phyloP scores from a whole-genome alignment of 192 early-diverging fungal genomes.

The Podila minutissima region DNA sequence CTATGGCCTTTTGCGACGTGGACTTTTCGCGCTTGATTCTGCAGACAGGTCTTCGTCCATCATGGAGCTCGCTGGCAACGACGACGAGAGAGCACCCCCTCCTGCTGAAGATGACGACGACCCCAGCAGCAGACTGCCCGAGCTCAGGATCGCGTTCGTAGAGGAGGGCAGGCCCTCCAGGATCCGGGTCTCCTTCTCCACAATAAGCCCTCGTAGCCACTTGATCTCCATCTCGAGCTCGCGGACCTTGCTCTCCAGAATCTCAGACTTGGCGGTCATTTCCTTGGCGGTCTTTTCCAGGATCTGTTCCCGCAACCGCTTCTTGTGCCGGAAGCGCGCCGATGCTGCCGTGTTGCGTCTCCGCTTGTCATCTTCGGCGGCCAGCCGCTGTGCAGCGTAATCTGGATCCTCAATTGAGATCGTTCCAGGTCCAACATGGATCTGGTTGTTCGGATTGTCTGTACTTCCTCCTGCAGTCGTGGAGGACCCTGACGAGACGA shows the following conservation, averaged over 20 bases:
- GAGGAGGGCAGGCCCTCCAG: neutral
- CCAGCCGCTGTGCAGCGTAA: slow-evolving; percentile 14
- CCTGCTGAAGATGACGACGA: neutral
- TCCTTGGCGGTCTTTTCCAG: slow-evolving; percentile 85
- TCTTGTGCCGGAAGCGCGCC: slow-evolving; percentile 94
- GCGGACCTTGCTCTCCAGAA: slow-evolving; percentile 78
- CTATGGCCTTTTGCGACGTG: neutral
- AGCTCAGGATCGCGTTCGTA: slow-evolving; percentile 1
- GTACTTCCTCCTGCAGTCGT: neutral
- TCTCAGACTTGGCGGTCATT: slow-evolving; percentile 78
- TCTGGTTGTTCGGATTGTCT: neutral
- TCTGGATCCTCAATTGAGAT: slow-evolving; percentile 33
- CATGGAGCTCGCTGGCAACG: neutral
- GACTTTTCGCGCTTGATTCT: neutral
- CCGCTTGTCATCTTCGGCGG: slow-evolving; percentile 87
- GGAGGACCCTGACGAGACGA: neutral
- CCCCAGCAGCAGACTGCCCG: neutral
- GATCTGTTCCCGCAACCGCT: slow-evolving; percentile 92
- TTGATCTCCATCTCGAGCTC: slow-evolving; percentile 95
- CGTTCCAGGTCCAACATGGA: neutral
- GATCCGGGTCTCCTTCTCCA: slow-evolving; percentile 29
- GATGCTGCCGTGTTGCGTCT: slow-evolving; percentile 96
- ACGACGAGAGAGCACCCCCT: neutral
- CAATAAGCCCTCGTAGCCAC: slow-evolving; percentile 85
- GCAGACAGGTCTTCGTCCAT: neutral